Base-by-base conservation (phyloP, 139 green algal species). In the Yamagishiella unicocca region DNA sequence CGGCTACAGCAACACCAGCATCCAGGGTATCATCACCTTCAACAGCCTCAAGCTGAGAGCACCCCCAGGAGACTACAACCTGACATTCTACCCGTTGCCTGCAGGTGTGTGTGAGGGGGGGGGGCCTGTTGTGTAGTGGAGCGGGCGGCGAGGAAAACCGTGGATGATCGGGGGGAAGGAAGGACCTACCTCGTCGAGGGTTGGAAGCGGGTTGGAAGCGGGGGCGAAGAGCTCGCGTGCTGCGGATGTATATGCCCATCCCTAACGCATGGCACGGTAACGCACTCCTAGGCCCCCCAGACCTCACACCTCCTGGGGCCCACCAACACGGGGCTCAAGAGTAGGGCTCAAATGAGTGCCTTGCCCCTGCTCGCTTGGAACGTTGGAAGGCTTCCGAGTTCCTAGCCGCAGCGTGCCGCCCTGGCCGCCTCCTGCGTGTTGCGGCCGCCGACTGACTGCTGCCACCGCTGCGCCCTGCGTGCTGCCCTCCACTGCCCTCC, bases 1-100 rank as follows among this genome's bases (percentile, higher is more conserved):
- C 64, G 31, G 58, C 31, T 53, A 53, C 64, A 43, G 10, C 66
- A 79, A 70, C 66, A 70, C 46, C n/a, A 72, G 46, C 22, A 2
- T 2, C 50, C 3, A 33, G 8, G 82, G 82, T 2, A 50, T 45
- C 10, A 67, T 25, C 0, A 24, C 1, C 12, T 35, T 87, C 35
- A 58, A 0, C 66, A 35, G 4, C 33, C 67, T 87, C 22, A 31
- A 22, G 35, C 37, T 87, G 35, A 9, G 24, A 8, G 82, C 82
- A 3, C 67, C 82, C 10, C 67, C 82, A 0, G 82, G 67, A 35
- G 31, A 35, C 45, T 87, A 87, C 80, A 46, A 19, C 17, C 19
- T 86, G 40, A 50, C 43, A 2, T 68, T 79, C 42, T 53, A 25
- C 2, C 64, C 31, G 8, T 21, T 78, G n/a, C 64, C 64, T 4